Evolutionary conservation across 495 filamentous ascomycete species (phyloP), one percentile per base, ranked within the genome.

Genomic region (Aspergillus nidulans): DNA sequence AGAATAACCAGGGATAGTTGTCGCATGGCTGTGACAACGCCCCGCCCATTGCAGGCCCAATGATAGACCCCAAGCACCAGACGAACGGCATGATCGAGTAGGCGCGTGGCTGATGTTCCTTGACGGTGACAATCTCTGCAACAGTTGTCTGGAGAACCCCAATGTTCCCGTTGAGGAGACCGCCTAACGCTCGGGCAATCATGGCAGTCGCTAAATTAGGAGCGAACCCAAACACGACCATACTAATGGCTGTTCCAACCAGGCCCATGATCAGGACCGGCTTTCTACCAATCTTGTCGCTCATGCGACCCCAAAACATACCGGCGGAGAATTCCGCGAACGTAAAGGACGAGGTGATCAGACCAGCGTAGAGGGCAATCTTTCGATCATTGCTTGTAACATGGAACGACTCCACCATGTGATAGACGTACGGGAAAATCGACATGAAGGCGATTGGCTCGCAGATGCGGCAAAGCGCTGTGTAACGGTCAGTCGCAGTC

Each of bases 361-460:
- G 86, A 58, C 95, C 95, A 39, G 89, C 91, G 67, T 97, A 99
- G 49, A 96, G 77, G 18, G 91, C 87, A 61, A 97, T 95, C 66
- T 88, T 82, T 57, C 80, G 81, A 50, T 89, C 79, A 63, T 89
- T 85, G 55, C 87, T 68, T 41, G 91, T 88, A 69, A 94, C 85
- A 59, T 89, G 75, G 72, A 99, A 99, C 32, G 88, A 89, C 61
- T 89, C 79, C 44, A 97, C 89, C 94, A 99, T 99, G 75, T 86
- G 94, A 74, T 96, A 99, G 64, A 92, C 91, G 67, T 99, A 99
- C 3, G 94, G 95, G 66, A 99, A 97, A 61, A 99, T 96, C 47
- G 91, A 96, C 88, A 96, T 97, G 79, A 99, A 97, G 9, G 94
- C 95, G 69, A 99, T 96, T 43, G 94, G 94, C 70, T 99, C 94